phyloP scores from a whole-genome alignment of 148 eudicot genomes.

The Rhododendron williamsianum region DNA sequence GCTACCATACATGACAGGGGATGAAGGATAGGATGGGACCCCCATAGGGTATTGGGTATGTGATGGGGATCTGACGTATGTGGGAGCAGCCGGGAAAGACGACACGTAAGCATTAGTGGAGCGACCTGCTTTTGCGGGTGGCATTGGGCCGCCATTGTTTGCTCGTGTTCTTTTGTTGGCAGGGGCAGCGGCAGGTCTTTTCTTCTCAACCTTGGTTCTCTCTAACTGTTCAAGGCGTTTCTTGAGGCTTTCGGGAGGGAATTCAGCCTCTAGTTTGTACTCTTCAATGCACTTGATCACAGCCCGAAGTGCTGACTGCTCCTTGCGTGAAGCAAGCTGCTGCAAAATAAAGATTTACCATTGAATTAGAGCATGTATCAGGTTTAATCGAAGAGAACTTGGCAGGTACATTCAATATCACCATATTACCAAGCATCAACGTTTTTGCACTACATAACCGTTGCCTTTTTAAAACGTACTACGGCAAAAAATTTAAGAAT shows the following conservation, averaged over 20 bases:
- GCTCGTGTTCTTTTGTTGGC: constrained; percentile 88
- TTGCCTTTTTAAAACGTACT: not conserved
- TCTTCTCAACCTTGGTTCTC: constrained; percentile 79
- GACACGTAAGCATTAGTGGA: constrained; percentile 87
- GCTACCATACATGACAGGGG: constrained; percentile 57
- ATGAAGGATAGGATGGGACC: constrained; percentile 45
- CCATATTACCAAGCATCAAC: not conserved
- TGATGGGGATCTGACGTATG: constrained; percentile 67
- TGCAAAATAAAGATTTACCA: constrained; percentile 19
- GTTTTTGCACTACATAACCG: not conserved
- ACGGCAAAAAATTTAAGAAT: not conserved
- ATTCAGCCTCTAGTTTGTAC: constrained; percentile 79
- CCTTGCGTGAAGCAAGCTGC: constrained; percentile 92
- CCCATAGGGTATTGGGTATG: constrained; percentile 71
- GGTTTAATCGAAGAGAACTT: not conserved
- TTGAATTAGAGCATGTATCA: not conserved
- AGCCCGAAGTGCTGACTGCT: constrained; percentile 93
- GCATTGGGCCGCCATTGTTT: constrained; percentile 89
- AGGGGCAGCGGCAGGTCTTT: constrained; percentile 64
- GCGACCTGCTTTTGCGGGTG: constrained; percentile 99
- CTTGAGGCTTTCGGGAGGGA: constrained; percentile 80
- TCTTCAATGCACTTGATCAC: constrained; percentile 97
- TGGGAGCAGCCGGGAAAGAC: constrained; percentile 82
- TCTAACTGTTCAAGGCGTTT: constrained; percentile 90
- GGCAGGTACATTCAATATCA: not conserved